Evolutionary conservation across 495 filamentous ascomycete species (phyloP), one percentile per base, ranked within the genome.

Genomic region (Aspergillus steynii): DNA sequence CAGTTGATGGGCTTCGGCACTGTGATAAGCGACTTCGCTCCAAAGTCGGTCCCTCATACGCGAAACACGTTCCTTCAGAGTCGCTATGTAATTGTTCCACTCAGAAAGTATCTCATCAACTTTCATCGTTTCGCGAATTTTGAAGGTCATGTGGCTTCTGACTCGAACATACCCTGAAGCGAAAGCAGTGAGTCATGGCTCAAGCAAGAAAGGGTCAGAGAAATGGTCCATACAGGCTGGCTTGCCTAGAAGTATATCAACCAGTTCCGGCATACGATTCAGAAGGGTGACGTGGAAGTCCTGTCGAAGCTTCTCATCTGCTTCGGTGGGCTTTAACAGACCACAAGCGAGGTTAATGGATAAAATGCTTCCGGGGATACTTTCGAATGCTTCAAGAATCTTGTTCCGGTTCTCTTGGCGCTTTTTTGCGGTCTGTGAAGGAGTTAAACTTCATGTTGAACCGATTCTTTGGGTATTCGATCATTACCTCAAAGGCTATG

Each of bases 351-450:
- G 26, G 15, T 49, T 49, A 8, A 49, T 49, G 7, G 47, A 20
- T 12, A 49, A 8, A 49, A 49, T 49, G 14, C n/a, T 49, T 49
- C 15, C 47, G n/a, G 47, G 47, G 14, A 49, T 49, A 27, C 47
- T 49, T 49, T 49, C 47, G 26, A 49, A 49, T 20, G 47, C 47
- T 49, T 49, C 47, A n/a, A 49, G 47, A 27, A 49, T 49, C 7
- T 49, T 49, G 14, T n/a, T 12, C 26, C 47, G 3, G 14, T 49
- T 49, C 47, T 49, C 47, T n/a, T 20, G 9, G 47, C 47, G 47
- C 10, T n/a, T 49, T n/a, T n/a, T 5, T 7, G 47, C 47, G 14
- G 47, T 49, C 47, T 49, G 47, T 34, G 1, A 6, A n/a, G 47
- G 10, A 12, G 5, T 27, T 27, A 6, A 49, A 5, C 10, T 2